Conservation (phyloP, 495 filamentous ascomycete species). For the Daldinia grandis region DNA sequence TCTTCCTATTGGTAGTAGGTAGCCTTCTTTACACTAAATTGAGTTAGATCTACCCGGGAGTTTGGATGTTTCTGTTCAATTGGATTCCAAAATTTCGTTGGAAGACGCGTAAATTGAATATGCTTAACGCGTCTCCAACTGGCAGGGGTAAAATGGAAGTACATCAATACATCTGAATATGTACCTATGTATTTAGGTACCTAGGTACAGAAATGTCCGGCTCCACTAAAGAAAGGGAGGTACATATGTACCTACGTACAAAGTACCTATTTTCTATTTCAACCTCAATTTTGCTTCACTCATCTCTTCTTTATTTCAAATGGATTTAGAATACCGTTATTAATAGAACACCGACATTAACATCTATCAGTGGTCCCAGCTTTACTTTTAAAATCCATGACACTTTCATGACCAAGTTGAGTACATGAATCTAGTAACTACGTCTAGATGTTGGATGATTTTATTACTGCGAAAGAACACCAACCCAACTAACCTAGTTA, state of each 20-base stretch:
- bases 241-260: no score
- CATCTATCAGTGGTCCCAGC: neutral
- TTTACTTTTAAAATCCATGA: neutral
- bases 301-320: neutral
- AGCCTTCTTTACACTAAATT: neutral
- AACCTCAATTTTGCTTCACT: neutral
- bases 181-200: constrained; percentile 3
- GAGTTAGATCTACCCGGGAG: neutral
- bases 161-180: neutral
- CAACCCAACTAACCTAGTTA: neutral
- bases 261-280: neutral
- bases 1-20: neutral
- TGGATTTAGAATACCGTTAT: neutral
- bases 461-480: neutral
- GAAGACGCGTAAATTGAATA: constrained; percentile 42
- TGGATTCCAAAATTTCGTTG: neutral
- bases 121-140: constrained; percentile 20
- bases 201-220: neutral
- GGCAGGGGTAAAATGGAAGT: neutral
- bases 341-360: neutral
- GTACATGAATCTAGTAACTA: neutral
- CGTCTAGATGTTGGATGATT: neutral
- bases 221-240: no score
- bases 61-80: neutral
- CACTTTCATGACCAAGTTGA: neutral